Base-by-base conservation (phyloP, 208 protist species). In the Leishmania lainsoni region DNA sequence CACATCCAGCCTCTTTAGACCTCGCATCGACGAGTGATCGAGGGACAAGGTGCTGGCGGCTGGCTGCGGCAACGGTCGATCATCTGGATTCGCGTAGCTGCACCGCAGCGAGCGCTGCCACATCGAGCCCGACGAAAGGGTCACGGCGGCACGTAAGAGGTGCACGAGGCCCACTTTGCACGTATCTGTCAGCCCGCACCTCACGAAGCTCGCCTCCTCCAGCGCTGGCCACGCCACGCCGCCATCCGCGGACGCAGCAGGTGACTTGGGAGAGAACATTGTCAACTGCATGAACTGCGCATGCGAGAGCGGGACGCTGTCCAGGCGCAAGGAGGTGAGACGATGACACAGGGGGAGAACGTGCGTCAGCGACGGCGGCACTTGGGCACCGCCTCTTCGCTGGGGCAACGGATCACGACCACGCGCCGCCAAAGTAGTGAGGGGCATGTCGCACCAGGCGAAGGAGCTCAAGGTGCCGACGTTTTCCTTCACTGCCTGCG, bases 171-270 rank as follows among this genome's bases (percentile, higher is more conserved):
- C 86, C 22, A 81, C 75, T 17, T 83, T 79, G 79, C 83, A 87
- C 5, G 42, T 63, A 79, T 95, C 92, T 16, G 89, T 91, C 69
- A 95, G 76, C 3, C 81, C 87, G 68, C 92, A 95, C 68, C 91
- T 83, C 4, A 84, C 82, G 65, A 95, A 91, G 56, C 86, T 85
- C n/a, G 82, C 87, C 76, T 94, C 92, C 81, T 84, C 83, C 74
- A 95, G 76, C 70, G 75, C 76, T 48, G 77, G 76, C 84, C 91
- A 92, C 26, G 70, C 32, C 48, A 70, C 48, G 56, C 76, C 69
- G 72, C 78, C 49, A 78, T 68, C 14, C 45, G 66, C 78, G 29
- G 48, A 63, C 61, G 51, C 72, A 4, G 58, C 54, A 29, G 80
- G n/a, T 3, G 63, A 52, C 59, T 51, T 58, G 29, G 73, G 20